A percentile compares a stretch with the other conserved stretches of the same genome.
These are phyloP conservation scores for Crithidia expoeki DNA, from an alignment of 208 protist species.

Conservation along the genomic window DNA sequence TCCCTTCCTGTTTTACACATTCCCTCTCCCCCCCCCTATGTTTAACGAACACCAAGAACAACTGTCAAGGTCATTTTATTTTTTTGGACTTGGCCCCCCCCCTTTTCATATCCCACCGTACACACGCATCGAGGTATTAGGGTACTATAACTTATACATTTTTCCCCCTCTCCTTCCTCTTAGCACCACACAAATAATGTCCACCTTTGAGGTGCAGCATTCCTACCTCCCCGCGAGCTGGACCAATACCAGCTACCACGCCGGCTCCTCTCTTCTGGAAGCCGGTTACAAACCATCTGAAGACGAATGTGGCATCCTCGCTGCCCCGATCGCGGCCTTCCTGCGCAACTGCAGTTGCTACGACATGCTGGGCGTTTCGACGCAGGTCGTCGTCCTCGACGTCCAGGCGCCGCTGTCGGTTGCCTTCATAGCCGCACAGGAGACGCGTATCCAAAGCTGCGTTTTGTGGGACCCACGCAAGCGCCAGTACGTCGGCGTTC, in stretches of 20 bases:
- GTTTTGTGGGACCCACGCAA: slow-evolving; percentile 77
- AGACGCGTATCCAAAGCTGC: slow-evolving; percentile 80
- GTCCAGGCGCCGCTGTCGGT: slow-evolving; percentile 69
- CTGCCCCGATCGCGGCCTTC: slow-evolving; percentile 64
- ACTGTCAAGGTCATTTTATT: too few relatives aligned
- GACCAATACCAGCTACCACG: slow-evolving; percentile 22
- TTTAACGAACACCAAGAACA: too few relatives aligned
- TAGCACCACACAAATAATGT: slow-evolving; percentile 25
- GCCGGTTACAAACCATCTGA: slow-evolving; percentile 59
- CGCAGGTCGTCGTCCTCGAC: slow-evolving; percentile 88
- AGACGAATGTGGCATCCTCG: slow-evolving; percentile 63
- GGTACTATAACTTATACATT: neutral
- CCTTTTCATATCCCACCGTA: too few relatives aligned
- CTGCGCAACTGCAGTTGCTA: slow-evolving; percentile 84
- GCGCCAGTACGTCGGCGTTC: slow-evolving; percentile 67
- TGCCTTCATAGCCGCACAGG: slow-evolving; percentile 89
- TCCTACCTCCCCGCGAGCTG: slow-evolving; percentile 34
- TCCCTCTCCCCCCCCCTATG: too few relatives aligned
- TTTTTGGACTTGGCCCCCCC: too few relatives aligned
- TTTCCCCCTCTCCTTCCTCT: slow-evolving; percentile 5
- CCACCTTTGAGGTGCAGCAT: slow-evolving; percentile 35
- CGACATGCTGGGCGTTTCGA: slow-evolving; percentile 82
- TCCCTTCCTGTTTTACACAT: too few relatives aligned
- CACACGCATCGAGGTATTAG: too few relatives aligned
- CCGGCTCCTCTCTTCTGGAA: slow-evolving; percentile 37